Evolutionary conservation across 2,329 filamentous ascomycete genomes (phyloP).

Genomic region (Curvularia sp.): DNA sequence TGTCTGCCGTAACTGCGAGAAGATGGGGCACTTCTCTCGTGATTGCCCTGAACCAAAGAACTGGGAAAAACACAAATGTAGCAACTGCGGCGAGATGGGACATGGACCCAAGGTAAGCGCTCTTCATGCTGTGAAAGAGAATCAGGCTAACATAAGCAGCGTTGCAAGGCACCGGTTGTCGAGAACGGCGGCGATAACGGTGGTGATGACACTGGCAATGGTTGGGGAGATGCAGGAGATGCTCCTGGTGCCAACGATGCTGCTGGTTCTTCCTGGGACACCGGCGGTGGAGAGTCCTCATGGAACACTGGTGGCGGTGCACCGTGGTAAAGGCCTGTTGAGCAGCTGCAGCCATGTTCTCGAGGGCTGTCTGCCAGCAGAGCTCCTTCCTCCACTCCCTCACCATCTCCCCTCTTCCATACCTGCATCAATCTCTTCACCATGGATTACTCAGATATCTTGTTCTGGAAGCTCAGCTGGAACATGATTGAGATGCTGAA

Average conservation of each 20-base stretch:
- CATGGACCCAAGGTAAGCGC: slow-evolving; percentile 41
- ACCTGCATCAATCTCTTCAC: background rate
- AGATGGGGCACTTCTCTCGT: slow-evolving; percentile 65
- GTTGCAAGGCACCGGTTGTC: slow-evolving; percentile 41
- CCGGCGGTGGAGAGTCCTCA: slow-evolving; percentile 16
- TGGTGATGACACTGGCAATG: slow-evolving; percentile 19
- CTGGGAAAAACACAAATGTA: slow-evolving; percentile 56
- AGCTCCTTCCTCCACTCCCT: too few species aligned
- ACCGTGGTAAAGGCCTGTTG: background rate
- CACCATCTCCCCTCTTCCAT: too few species aligned
- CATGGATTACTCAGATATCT: background rate
- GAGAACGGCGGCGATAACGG: slow-evolving; percentile 26
- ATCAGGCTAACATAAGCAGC: slow-evolving; percentile 29
- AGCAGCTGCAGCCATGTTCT: too few species aligned
- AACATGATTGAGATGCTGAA: background rate
- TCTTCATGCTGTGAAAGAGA: background rate
- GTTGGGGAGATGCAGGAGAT: slow-evolving; percentile 21
- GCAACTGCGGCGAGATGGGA: slow-evolving; percentile 54
- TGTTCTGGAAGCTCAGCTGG: background rate
- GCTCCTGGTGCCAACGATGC: slow-evolving; percentile 14
- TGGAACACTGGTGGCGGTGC: slow-evolving; percentile 18
- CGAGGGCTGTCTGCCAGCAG: too few species aligned
- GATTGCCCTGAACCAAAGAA: slow-evolving; percentile 66
- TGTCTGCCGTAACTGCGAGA: slow-evolving; percentile 68
- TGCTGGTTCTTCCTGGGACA: slow-evolving; percentile 21